A percentile compares a stretch with the other conserved stretches of the same genome.
Conservation (phyloP, 768 basidiomycete species). For the Lentinula edodes region DNA sequence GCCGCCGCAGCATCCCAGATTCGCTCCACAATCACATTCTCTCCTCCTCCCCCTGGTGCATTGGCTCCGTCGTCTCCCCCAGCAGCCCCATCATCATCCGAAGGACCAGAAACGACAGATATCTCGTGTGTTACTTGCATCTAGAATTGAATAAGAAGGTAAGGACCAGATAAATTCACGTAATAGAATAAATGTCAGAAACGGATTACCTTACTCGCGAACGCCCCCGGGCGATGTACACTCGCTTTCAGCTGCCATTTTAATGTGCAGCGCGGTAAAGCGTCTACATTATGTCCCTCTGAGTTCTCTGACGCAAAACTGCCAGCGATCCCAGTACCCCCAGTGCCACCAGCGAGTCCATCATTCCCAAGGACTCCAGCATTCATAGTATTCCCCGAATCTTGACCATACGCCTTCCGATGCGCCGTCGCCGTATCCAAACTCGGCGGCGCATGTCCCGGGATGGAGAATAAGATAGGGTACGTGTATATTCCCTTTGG, state of each 20-base stretch:
- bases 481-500: slow-evolving; percentile 89
- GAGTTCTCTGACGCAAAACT: not conserved
- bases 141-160: not conserved
- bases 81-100: slow-evolving; percentile 76
- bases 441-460: slow-evolving; percentile 72
- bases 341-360: not conserved
- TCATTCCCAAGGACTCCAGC: not conserved
- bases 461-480: slow-evolving; percentile 88
- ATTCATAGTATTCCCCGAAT: not conserved
- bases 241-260: slow-evolving; percentile 75
- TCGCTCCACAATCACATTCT: slow-evolving; percentile 77
- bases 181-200: not conserved
- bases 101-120: slow-evolving; percentile 65
- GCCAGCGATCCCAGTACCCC: not conserved
- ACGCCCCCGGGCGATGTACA: slow-evolving; percentile 79
- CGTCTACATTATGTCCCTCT: not conserved
- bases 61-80: slow-evolving; percentile 61
- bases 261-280: not conserved
- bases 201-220: slow-evolving; percentile 32
- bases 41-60: slow-evolving; percentile 54
- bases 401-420: not conserved
- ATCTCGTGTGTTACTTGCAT: slow-evolving; percentile 69
- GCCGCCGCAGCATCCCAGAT: slow-evolving; percentile 64
- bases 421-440: slow-evolving; percentile 42
- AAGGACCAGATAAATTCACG: not conserved